Conservation (phyloP, 345 rosid genomes). For the Excoecaria agallocha region DNA sequence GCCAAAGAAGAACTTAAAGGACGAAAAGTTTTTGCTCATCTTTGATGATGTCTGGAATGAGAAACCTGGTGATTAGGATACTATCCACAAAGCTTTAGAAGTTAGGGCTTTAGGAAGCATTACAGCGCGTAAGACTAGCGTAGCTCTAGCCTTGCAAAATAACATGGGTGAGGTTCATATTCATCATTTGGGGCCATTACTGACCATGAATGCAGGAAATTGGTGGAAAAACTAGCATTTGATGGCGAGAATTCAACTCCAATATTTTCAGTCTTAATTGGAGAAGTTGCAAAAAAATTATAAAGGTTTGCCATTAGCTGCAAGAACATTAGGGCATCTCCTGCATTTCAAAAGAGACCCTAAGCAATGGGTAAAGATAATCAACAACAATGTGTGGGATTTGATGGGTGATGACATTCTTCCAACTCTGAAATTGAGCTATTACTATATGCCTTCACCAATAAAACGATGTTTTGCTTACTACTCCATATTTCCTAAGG, state of each 20-base stretch:
- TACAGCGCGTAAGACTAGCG: too few species aligned
- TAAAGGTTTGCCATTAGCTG: slow-evolving; percentile 31
- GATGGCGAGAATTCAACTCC: background rate
- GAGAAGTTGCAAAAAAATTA: slow-evolving; percentile 22
- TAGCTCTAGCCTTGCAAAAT: too few species aligned
- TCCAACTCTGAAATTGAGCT: slow-evolving; percentile 29
- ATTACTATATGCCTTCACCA: slow-evolving; percentile 21
- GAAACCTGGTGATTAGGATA: too few species aligned
- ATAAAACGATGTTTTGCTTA: slow-evolving; percentile 21
- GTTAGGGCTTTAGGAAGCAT: too few species aligned
- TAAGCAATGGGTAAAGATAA: slow-evolving; percentile 10
- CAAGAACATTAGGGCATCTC: slow-evolving; percentile 25
- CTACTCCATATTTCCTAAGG: slow-evolving; percentile 34
- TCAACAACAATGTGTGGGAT: slow-evolving; percentile 11
- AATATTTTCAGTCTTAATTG: slow-evolving; percentile 14
- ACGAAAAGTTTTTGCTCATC: too few species aligned
- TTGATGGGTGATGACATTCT: slow-evolving; percentile 5
- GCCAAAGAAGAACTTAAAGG: too few species aligned
- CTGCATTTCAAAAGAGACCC: slow-evolving; percentile 10
- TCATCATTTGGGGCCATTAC: too few species aligned
- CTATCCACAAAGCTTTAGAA: too few species aligned
- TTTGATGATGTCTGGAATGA: too few species aligned
- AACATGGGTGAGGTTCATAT: too few species aligned
- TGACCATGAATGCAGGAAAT: background rate
- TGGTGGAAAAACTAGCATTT: background rate